Conservation (phyloP, 192 early-diverging fungal genomes). For the Phlyctochytrium arcticum region DNA sequence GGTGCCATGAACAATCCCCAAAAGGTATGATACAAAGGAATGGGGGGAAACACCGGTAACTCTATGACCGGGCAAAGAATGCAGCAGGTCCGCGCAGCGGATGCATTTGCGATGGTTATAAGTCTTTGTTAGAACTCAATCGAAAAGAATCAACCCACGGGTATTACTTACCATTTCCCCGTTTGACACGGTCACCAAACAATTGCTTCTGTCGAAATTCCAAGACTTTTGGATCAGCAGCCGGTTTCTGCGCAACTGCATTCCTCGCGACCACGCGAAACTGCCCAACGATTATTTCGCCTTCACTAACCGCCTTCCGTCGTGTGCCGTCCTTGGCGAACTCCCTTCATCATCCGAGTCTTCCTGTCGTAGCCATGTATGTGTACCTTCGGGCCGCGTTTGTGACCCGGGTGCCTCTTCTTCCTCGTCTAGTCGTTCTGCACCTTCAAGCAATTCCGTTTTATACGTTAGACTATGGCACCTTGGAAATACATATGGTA, state of each 20-base stretch:
- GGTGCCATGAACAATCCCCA: too few relatives aligned
- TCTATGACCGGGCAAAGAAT: constrained; percentile 6
- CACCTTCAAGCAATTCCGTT: background rate
- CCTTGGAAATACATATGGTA: background rate
- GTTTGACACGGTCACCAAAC: background rate
- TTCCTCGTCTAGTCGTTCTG: background rate
- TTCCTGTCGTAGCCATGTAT: background rate
- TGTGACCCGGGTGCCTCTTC: background rate
- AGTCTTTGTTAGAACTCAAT: background rate
- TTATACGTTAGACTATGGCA: background rate
- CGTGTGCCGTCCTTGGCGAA: background rate
- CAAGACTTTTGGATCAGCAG: background rate
- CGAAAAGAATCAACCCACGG: background rate
- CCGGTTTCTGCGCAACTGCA: background rate
- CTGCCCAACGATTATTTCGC: background rate
- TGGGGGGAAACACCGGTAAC: background rate
- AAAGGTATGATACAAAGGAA: too few relatives aligned
- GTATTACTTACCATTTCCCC: background rate
- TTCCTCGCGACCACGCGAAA: constrained; percentile 1
- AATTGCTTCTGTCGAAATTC: background rate
- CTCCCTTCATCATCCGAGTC: background rate
- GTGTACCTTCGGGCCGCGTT: background rate
- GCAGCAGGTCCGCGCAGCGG: background rate
- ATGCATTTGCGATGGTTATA: background rate
- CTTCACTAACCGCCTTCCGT: background rate